Evolutionary conservation across 2,329 filamentous ascomycete genomes (phyloP).

Genomic region (Ciborinia camelliae): DNA sequence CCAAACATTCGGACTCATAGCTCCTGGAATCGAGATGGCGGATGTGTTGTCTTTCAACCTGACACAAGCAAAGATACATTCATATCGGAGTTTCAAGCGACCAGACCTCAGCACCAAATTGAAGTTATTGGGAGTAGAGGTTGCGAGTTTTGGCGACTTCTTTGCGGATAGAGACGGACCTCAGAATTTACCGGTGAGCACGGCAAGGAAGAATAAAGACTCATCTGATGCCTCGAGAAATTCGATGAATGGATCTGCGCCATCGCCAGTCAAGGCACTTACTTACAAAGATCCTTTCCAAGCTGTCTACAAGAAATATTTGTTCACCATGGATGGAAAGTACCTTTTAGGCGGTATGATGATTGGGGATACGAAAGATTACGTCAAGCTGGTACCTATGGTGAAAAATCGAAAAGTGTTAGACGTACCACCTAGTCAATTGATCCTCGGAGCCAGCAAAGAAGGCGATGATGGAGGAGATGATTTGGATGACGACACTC

Average conservation of each 20-base stretch:
- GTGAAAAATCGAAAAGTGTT: conserved; percentile 79
- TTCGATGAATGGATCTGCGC: conserved; percentile 52
- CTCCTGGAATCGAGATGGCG: conserved; percentile 88
- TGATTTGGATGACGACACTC: conserved; percentile 78
- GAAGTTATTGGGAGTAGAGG: conserved; percentile 84
- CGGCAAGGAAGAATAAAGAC: conserved; percentile 45
- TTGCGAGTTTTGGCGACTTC: conserved; percentile 91
- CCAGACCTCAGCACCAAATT: conserved; percentile 90
- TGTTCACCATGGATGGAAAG: conserved; percentile 87
- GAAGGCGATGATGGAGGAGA: conserved; percentile 70
- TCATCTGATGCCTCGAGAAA: conserved; percentile 43
- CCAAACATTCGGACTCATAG: conserved; percentile 85
- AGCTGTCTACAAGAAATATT: conserved; percentile 88
- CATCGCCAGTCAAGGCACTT: conserved; percentile 70
- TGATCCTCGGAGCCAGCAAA: conserved; percentile 76
- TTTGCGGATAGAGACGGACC: conserved; percentile 86
- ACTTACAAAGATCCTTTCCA: conserved; percentile 88
- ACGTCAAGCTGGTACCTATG: conserved; percentile 82
- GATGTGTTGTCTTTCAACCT: conserved; percentile 89
- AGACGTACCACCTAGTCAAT: conserved; percentile 73
- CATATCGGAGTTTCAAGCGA: conserved; percentile 67
- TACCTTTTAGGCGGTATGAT: conserved; percentile 95
- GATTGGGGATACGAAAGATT: conserved; percentile 90
- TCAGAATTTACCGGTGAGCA: conserved; percentile 64
- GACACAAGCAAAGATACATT: conserved; percentile 72